Evolutionary conservation across 805 yeast genomes (phyloP), one percentile per base, ranked within the genome.

Genomic region (Yamadazyma sp.): DNA sequence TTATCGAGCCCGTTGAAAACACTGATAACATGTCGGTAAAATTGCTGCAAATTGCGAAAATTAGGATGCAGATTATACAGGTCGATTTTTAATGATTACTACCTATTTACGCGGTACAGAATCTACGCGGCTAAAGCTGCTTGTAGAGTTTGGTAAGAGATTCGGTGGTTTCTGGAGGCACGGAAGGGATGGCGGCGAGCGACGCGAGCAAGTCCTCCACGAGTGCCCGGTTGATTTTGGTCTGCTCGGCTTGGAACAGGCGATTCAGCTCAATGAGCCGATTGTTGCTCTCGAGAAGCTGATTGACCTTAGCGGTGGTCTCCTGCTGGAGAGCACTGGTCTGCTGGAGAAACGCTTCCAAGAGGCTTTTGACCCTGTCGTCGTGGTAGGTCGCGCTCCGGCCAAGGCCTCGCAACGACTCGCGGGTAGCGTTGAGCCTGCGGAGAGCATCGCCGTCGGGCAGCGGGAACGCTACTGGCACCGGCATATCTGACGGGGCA

Each of bases 181-280:
- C 13, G 14, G 26, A 25, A 16, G 26, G 12, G 20, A 24, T 8
- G n/a, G 35, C 7, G 29, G 34, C 31, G 12, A 30, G 18, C 9
- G 3, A 11, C 11, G 34, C 35, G 6, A 42, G 15, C 2, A 49
- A 13, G 6, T 45, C n/a, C n/a, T n/a, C n/a, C n/a, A n/a, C n/a
- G n/a, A n/a, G n/a, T n/a, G n/a, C n/a, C n/a, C n/a, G n/a, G 34
- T 47, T 50, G 16, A 49, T 13, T 8, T 40, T 34, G 19, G 37
- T 22, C 28, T 46, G 50, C 17, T 41, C 43, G n/a, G 23, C 28
- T 28, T 41, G 41, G 19, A 48, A 41, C 22, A 30, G 27, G 12
- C 29, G 40, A 41, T 46, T 34, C 20, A 34, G 37, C 17, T 26
- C 32, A 18, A 34, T 27, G 23, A 35, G 14, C 22, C 28, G 25